These are phyloP conservation scores for Penicillium paneum DNA, from an alignment of 2,329 filamentous ascomycete genomes.

Conservation along the genomic window DNA sequence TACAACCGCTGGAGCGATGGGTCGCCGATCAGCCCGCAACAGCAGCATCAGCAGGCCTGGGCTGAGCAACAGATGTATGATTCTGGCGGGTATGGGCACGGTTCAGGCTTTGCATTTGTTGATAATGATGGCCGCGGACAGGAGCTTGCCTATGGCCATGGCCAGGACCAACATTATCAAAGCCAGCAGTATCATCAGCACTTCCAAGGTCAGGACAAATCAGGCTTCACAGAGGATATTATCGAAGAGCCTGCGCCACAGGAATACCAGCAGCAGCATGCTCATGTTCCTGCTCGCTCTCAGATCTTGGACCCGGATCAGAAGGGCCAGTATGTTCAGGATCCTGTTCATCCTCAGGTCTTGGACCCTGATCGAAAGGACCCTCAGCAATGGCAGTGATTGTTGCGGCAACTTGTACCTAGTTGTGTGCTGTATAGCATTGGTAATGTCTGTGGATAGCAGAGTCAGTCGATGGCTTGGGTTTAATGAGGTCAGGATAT, in stretches of 20 bases:
- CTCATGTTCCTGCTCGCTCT: not conserved
- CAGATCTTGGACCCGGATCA: not conserved
- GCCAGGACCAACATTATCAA: constrained; percentile 2
- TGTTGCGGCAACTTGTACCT: not conserved
- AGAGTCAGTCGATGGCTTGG: not conserved
- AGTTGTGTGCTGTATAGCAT: not conserved
- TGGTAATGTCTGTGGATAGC: not conserved
- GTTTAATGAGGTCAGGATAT: constrained; percentile 2
- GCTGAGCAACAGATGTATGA: constrained; percentile 7
- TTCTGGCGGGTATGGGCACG: constrained; percentile 14
- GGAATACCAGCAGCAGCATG: not conserved
- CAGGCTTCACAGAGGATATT: constrained; percentile 8
- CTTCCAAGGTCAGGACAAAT: constrained; percentile 4
- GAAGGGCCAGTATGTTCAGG: not conserved
- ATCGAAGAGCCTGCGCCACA: constrained; percentile 3
- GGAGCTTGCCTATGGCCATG: constrained; percentile 17
- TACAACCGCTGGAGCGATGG: constrained; percentile 37
- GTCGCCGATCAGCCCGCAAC: constrained; percentile 30
- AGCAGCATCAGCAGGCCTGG: constrained; percentile 15
- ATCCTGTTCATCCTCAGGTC: not conserved
- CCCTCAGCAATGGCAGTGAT: constrained; percentile 1
- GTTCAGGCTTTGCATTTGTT: constrained; percentile 26
- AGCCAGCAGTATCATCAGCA: constrained; percentile 6
- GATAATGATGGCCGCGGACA: constrained; percentile 30
- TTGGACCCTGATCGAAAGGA: constrained; percentile 8